Evolutionary conservation across 208 protist species (phyloP).

Genomic region (Acanthamoeba healyi): DNA sequence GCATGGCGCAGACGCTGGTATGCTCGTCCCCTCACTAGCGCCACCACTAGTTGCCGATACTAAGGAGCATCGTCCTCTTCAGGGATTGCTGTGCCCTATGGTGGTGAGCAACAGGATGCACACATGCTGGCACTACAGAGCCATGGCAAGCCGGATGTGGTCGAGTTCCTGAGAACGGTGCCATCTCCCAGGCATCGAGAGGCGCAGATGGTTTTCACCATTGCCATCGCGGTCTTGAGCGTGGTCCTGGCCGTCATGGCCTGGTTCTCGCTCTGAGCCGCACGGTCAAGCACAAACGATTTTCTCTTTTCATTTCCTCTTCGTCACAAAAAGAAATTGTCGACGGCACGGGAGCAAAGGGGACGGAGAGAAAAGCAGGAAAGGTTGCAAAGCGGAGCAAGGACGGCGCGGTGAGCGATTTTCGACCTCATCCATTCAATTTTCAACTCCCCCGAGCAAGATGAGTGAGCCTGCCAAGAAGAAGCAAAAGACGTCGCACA

Average conservation of each 20-base stretch:
- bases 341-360: neutral
- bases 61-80: too few relatives aligned
- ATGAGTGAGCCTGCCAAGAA: conserved; percentile 45
- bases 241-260: neutral
- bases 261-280: neutral
- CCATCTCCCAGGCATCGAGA: neutral
- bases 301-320: neutral
- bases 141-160: conserved; percentile 18
- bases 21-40: neutral
- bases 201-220: neutral
- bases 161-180: neutral
- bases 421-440: conserved; percentile 25
- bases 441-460: neutral
- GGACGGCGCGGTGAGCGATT: neutral
- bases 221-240: neutral
- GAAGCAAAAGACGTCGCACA: conserved; percentile 36
- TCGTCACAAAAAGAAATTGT: neutral
- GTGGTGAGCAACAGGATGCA: neutral
- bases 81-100: neutral
- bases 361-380: conserved; percentile 26
- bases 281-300: neutral
- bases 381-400: neutral
- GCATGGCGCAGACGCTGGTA: conserved; percentile 14
- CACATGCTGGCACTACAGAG: neutral
- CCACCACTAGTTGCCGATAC: too few relatives aligned